Evolutionary conservation across 2,329 filamentous ascomycete genomes (phyloP).

Genomic region (Aspergillus sp.): DNA sequence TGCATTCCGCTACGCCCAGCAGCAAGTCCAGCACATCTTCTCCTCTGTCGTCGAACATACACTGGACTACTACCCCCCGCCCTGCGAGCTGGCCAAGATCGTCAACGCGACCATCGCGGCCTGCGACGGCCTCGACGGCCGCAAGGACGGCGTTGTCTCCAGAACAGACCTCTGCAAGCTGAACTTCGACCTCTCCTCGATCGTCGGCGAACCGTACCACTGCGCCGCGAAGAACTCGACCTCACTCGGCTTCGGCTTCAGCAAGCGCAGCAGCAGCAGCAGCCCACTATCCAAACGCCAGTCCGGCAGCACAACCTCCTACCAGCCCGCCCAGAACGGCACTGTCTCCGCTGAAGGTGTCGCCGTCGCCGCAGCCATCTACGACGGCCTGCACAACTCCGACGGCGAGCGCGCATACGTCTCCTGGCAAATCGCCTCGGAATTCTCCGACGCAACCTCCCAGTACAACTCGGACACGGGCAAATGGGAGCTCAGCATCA

Average conservation of each 20-base stretch:
- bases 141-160: slow-evolving; percentile 54
- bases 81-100: slow-evolving; percentile 34
- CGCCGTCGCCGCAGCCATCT: slow-evolving; percentile 37
- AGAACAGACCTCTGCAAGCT: slow-evolving; percentile 51
- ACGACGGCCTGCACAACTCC: slow-evolving; percentile 44
- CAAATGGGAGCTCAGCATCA: slow-evolving; percentile 31
- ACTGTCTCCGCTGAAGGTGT: slow-evolving; percentile 30
- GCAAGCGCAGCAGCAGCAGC: slow-evolving; percentile 18
- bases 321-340: slow-evolving; percentile 33
- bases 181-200: slow-evolving; percentile 47
- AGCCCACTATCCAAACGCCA: neutral
- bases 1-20: slow-evolving; percentile 46
- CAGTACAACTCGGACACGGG: slow-evolving; percentile 29
- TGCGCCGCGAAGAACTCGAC: slow-evolving; percentile 37
- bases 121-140: slow-evolving; percentile 58
- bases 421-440: slow-evolving; percentile 30
- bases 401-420: slow-evolving; percentile 45
- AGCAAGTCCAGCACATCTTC: slow-evolving; percentile 47
- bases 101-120: slow-evolving; percentile 55
- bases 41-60: slow-evolving; percentile 41
- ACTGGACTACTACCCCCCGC: slow-evolving; percentile 44
- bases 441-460: slow-evolving; percentile 27
- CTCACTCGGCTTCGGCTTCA: slow-evolving; percentile 30
- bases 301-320: slow-evolving; percentile 25
- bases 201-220: slow-evolving; percentile 50